phyloP scores from a whole-genome alignment of 2,329 filamentous ascomycete species.

The Aspergillus tamarii region DNA sequence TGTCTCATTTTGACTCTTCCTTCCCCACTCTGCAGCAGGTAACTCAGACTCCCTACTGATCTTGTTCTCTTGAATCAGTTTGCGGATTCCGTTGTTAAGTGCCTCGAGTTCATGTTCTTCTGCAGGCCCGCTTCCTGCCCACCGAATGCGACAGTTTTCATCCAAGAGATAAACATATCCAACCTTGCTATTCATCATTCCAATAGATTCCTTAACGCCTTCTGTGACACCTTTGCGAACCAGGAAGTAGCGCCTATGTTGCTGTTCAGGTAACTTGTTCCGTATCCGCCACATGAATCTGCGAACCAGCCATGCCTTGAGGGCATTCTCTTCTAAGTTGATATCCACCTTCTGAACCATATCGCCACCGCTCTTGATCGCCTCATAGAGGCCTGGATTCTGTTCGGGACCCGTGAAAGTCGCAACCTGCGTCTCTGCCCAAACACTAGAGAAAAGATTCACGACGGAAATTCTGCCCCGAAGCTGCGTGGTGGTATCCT shows the following conservation, averaged over 20 bases:
- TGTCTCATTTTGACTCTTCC: conserved; percentile 5
- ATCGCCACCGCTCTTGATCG: conserved; percentile 58
- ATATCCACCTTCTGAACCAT: conserved; percentile 78
- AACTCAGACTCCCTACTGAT: conserved; percentile 26
- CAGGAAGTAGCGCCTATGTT: conserved; percentile 63
- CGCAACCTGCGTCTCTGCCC: conserved; percentile 80
- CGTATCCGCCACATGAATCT: conserved; percentile 57
- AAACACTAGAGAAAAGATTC: conserved; percentile 77
- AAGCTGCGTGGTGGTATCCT: conserved; percentile 76
- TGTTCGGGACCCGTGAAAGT: conserved; percentile 68
- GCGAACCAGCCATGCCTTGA: conserved; percentile 63
- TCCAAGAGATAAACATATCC: conserved; percentile 94
- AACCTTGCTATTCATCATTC: conserved; percentile 83
- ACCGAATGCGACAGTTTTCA: conserved; percentile 82
- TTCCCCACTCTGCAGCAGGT: conserved; percentile 25
- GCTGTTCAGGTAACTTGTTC: conserved; percentile 49
- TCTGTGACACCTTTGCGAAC: conserved; percentile 61
- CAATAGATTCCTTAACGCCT: conserved; percentile 61
- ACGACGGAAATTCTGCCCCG: conserved; percentile 76
- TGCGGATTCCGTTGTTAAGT: conserved; percentile 46
- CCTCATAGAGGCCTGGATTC: conserved; percentile 71
- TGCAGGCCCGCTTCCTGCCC: conserved; percentile 74
- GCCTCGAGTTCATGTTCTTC: conserved; percentile 45
- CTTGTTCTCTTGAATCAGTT: conserved; percentile 46
- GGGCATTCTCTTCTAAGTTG: conserved; percentile 80